Evolutionary conservation across 768 basidiomycete genomes (phyloP), one percentile per base, ranked within the genome.

Genomic region (Trametes punicea): DNA sequence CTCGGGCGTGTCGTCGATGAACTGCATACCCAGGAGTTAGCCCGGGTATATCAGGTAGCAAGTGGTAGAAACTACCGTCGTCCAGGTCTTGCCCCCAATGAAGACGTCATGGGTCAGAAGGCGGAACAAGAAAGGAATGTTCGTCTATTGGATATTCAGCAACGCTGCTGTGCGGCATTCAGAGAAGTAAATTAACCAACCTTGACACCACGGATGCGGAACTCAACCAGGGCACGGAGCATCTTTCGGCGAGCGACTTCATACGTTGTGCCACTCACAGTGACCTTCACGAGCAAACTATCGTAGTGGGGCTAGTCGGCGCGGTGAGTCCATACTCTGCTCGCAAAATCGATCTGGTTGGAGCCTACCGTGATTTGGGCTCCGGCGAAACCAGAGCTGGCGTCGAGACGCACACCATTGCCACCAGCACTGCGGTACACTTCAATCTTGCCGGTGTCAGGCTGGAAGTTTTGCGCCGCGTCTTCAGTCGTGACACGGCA

Each of bases 1-100:
- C 68, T 98, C 94, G n/a, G 93, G 95, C 1, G 96, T 98, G 73
- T 99, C 97, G 67, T 99, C 97, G 73, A 99, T 98, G 79, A 99
- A 98, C 91, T 93, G 65, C 8, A 34, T 38, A 44, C 11, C 57
- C 46, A 33, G 33, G 21, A 18, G 49, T 33, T 38, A 45, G n/a
- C 40, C 5, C 11, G 10, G 6, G 2, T 20, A 20, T 11, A 9
- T 31, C n/a, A 23, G 4, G 40, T 41, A 10, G 9, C 25, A 44
- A 16, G 36, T 1, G 45, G 9, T 61, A 63, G 38, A 8, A 58
- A 80, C 57, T 61, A 84, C 85, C 23, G 97, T 99, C 2, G 97
- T 99, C 97, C 97, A 99, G 9, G 97, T 97, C 77, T 94, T 91
- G 56, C 96, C 96, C 33, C 83, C 87, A 62, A 98, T 90, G 75